These are phyloP conservation scores for Cercophora scortea DNA, from an alignment of 495 filamentous ascomycete species.

Conservation along the genomic window DNA sequence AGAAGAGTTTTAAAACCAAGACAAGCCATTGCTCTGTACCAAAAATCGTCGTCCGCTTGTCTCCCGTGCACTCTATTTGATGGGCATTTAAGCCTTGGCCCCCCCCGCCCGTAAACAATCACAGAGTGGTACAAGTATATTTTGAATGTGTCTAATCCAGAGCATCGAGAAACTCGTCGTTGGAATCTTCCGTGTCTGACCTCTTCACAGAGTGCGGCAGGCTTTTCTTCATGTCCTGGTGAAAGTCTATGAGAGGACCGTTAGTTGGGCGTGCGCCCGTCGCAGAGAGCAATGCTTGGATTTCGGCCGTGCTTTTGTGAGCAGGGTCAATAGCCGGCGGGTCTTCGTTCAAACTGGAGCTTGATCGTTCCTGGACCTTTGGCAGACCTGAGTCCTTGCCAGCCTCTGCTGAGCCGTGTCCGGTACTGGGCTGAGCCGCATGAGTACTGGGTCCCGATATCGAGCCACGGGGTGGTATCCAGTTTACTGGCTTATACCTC, in stretches of 20 bases:
- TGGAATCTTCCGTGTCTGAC: conserved; percentile 17
- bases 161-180: conserved; percentile 28
- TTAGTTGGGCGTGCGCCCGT: conserved; percentile 28
- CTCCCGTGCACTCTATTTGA: no score
- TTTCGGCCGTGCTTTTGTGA: conserved; percentile 26
- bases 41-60: no score
- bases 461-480: conserved; percentile 27
- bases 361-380: conserved; percentile 13
- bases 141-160: conserved; percentile 7
- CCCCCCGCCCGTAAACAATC: no score
- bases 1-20: no score
- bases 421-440: neutral
- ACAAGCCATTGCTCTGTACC: no score
- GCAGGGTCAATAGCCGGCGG: conserved; percentile 12
- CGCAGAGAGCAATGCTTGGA: conserved; percentile 29
- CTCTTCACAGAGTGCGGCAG: conserved; percentile 24
- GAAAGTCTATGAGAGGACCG: conserved; percentile 42
- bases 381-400: no score
- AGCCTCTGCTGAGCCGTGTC: neutral
- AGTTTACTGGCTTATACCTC: conserved; percentile 30
- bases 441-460: conserved; percentile 3
- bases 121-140: no score
- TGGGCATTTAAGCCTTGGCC: no score
- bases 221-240: conserved; percentile 38
- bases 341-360: neutral